These are phyloP conservation scores for Microcos paniculata DNA, from an alignment of 345 rosid species.

Conservation along the genomic window DNA sequence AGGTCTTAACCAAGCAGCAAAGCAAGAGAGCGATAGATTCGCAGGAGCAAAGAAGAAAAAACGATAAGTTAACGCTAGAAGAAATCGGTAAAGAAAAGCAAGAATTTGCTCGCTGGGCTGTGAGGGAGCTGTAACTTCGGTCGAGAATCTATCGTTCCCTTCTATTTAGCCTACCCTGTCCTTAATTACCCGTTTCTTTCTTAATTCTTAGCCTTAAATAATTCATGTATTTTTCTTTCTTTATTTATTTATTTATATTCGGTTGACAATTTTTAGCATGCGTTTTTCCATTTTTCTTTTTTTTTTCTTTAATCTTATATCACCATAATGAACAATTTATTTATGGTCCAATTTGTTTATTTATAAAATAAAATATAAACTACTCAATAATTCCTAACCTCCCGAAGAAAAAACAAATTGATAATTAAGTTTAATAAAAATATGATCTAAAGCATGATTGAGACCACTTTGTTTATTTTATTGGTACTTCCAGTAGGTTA, in stretches of 20 bases:
- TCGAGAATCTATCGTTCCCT: background rate
- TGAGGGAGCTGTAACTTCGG: background rate
- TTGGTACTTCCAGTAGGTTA: background rate
- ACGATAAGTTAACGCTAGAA: background rate
- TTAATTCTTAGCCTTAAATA: background rate
- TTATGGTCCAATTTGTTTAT: background rate
- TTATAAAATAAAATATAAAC: background rate
- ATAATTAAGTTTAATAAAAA: background rate
- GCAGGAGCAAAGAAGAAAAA: background rate
- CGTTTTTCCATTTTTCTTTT: no score
- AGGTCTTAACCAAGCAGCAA: background rate
- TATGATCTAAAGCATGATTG: background rate
- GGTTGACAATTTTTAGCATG: background rate
- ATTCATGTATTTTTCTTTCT: background rate
- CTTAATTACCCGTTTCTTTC: background rate
- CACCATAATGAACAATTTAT: background rate
- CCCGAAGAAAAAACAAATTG: background rate
- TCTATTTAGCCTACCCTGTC: background rate
- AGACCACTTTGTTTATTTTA: background rate
- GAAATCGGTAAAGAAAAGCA: background rate
- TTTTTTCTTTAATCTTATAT: background rate
- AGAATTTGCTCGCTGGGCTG: background rate
- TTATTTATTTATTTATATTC: background rate
- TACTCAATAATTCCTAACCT: no score
- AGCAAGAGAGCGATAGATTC: background rate